Conservation (phyloP, 73 alveolate species). For the Tetrahymena borealis region DNA sequence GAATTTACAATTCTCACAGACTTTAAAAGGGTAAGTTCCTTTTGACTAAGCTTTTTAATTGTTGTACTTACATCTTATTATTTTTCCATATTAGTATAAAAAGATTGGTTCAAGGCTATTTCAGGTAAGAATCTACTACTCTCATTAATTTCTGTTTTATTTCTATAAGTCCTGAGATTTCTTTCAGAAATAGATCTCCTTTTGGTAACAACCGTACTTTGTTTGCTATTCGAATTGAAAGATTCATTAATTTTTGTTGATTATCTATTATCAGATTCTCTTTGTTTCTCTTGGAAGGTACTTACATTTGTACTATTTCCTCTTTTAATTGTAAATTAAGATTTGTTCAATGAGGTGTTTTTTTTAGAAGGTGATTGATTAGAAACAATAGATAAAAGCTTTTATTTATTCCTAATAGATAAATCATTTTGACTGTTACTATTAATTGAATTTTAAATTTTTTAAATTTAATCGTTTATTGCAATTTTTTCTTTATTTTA, state of each 20-base stretch:
- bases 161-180: not conserved
- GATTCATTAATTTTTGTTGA: not conserved
- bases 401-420: too few relatives aligned
- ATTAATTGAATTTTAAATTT: not conserved
- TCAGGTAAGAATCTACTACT: not conserved
- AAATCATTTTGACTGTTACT: too few relatives aligned
- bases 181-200: not conserved
- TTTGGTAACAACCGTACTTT: not conserved
- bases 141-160: not conserved
- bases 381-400: too few relatives aligned
- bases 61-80: not conserved
- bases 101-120: not conserved
- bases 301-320: too few relatives aligned
- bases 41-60: not conserved
- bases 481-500: not conserved
- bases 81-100: not conserved
- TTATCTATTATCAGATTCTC: not conserved
- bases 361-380: too few relatives aligned
- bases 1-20: not conserved
- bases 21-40: not conserved
- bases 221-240: not conserved
- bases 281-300: too few relatives aligned
- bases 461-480: not conserved
- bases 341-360: too few relatives aligned
- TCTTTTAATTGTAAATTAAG: too few relatives aligned